Conservation (phyloP, 257 asterid species). For the Sherardia arvensis region DNA sequence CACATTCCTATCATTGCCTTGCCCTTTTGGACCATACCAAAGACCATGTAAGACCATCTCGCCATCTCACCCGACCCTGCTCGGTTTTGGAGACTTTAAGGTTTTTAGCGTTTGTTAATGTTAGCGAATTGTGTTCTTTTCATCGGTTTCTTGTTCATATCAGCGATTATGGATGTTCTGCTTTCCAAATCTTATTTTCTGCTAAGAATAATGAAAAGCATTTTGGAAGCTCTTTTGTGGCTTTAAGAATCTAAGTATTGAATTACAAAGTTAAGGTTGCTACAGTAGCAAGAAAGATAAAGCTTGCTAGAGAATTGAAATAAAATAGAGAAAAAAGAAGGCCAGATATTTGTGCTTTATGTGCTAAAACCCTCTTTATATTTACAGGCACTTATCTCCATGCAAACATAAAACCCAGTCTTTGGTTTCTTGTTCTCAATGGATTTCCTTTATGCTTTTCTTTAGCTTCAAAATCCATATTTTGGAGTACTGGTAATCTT, state of each 20-base stretch:
- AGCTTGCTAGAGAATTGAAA: constrained; percentile 29
- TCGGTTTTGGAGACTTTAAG: too few relatives aligned
- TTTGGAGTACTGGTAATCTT: neutral
- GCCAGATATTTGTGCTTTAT: constrained; percentile 50
- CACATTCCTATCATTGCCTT: constrained; percentile 36
- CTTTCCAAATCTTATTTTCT: neutral
- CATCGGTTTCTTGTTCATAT: neutral
- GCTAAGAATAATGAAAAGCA: neutral
- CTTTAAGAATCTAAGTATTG: neutral
- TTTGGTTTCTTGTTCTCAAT: constrained; percentile 61
- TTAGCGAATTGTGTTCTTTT: neutral
- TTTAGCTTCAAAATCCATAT: constrained; percentile 4
- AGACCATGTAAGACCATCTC: neutral
- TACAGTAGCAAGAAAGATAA: constrained; percentile 58
- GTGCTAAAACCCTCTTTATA: constrained; percentile 34
- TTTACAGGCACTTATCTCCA: constrained; percentile 54
- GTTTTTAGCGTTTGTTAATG: too few relatives aligned
- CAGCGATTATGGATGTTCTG: neutral
- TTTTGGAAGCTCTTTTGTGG: neutral
- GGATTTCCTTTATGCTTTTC: constrained; percentile 61
- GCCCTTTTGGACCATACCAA: constrained; percentile 27
- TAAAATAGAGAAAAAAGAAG: constrained; percentile 4
- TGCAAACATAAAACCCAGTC: constrained; percentile 40
- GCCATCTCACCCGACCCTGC: neutral
- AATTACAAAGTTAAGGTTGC: constrained; percentile 36